Conservation (phyloP, 495 filamentous ascomycete species). For the Hypoxylon perforatum region DNA sequence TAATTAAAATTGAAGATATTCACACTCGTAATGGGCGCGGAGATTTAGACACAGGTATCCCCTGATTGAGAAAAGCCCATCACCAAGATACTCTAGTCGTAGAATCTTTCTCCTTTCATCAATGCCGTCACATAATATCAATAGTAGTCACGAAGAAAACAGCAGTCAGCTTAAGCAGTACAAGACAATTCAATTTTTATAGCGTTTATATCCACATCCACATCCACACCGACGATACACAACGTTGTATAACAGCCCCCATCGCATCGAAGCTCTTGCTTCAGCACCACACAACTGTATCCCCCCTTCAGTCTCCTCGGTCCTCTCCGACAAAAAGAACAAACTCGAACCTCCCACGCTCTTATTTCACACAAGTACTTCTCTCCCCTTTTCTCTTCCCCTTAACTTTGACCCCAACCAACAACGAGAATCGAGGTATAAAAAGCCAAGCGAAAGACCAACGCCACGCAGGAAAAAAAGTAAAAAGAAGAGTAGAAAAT, state of each 20-base stretch:
- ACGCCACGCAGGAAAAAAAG: conserved; percentile 21
- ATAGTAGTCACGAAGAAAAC: neutral
- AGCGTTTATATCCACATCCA: neutral
- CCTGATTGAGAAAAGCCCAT: no score
- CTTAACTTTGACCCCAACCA: no score
- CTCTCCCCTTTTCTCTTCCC: neutral
- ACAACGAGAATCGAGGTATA: neutral
- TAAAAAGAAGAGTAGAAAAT: neutral
- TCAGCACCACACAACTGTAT: neutral
- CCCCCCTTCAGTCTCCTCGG: no score
- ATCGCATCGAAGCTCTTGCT: neutral
- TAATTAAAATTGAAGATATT: no score
- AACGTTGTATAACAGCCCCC: no score
- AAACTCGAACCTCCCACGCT: no score
- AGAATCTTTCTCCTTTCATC: no score
- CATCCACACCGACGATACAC: neutral
- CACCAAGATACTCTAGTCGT: no score
- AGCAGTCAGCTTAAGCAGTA: neutral
- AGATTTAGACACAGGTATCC: no score
- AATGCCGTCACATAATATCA: no score
- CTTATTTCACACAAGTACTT: neutral
- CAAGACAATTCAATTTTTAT: neutral
- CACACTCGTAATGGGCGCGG: no score
- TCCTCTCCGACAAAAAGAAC: no score
- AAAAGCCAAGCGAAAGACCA: neutral